A percentile compares a stretch with the other conserved stretches of the same genome.
Evolutionary conservation across 176 grass and related monocot genomes (phyloP).

Genomic region (Poa annua): DNA sequence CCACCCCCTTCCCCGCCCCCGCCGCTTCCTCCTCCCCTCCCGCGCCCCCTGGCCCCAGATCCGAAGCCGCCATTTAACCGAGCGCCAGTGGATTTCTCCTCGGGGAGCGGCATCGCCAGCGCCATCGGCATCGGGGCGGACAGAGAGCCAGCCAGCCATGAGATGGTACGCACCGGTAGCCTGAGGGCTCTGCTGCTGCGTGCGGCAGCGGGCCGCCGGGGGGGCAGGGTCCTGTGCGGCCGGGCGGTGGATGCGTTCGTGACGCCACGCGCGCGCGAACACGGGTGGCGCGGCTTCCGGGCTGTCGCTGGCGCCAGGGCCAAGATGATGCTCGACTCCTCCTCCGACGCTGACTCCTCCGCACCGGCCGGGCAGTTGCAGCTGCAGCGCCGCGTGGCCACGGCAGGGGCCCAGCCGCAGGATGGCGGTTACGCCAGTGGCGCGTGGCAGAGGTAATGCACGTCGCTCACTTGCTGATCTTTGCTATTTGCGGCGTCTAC

Average conservation of each 20-base stretch:
- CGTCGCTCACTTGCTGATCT: background rate
- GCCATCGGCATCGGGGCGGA: background rate
- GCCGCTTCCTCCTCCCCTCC: constrained; percentile 50
- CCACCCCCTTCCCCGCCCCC: constrained; percentile 34
- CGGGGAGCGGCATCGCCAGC: constrained; percentile 13
- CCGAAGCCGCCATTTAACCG: constrained; percentile 50
- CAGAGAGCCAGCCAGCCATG: constrained; percentile 48
- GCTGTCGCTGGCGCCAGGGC: constrained; percentile 41
- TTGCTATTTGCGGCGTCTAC: background rate
- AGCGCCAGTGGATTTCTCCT: constrained; percentile 46
- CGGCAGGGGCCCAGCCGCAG: constrained; percentile 35
- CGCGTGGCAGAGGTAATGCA: constrained; percentile 61
- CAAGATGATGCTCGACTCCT: constrained; percentile 71
- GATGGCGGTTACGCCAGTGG: constrained; percentile 57
- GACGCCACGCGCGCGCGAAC: constrained; percentile 43
- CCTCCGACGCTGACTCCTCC: constrained; percentile 26
- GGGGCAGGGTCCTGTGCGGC: constrained; percentile 55
- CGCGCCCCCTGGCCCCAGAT: constrained; percentile 33
- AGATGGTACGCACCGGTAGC: constrained; percentile 91
- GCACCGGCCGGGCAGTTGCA: constrained; percentile 42
- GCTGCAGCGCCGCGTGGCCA: constrained; percentile 47
- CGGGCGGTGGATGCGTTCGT: constrained; percentile 58
- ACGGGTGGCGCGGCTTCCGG: constrained; percentile 55
- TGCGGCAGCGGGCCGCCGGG: constrained; percentile 48
- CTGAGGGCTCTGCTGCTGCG: constrained; percentile 76